Evolutionary conservation across 2,329 filamentous ascomycete genomes (phyloP).

Genomic region (Aureobasidium pullulans): DNA sequence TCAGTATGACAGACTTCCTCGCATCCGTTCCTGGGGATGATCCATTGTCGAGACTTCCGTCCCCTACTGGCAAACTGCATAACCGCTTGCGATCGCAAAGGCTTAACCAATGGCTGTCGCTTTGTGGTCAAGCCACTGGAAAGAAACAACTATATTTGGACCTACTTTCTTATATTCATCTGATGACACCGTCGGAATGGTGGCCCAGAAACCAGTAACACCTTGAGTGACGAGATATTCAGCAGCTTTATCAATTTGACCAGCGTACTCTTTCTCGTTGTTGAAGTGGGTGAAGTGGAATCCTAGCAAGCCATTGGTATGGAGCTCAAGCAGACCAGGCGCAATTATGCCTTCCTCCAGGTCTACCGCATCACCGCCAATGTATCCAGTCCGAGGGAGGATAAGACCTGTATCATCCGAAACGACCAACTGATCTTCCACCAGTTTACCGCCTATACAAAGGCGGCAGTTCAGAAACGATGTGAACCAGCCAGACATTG

Average conservation of each 20-base stretch:
- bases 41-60: not conserved
- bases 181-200: constrained; percentile 43
- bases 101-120: too few species aligned
- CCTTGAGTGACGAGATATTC: constrained; percentile 44
- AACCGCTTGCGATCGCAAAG: too few species aligned
- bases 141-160: not conserved
- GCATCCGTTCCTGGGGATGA: not conserved
- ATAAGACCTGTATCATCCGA: constrained; percentile 30
- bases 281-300: constrained; percentile 49
- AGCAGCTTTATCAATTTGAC: constrained; percentile 40
- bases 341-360: constrained; percentile 44
- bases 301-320: constrained; percentile 47
- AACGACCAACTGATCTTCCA: constrained; percentile 38
- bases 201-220: constrained; percentile 48
- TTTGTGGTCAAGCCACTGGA: not conserved
- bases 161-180: constrained; percentile 40
- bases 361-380: constrained; percentile 40
- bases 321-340: constrained; percentile 49
- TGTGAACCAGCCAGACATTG: constrained; percentile 33
- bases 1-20: not conserved
- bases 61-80: too few species aligned
- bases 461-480: constrained; percentile 41
- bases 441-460: constrained; percentile 35
- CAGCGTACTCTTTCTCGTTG: constrained; percentile 34
- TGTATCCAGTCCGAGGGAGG: constrained; percentile 35